Evolutionary conservation across 2,329 filamentous ascomycete genomes (phyloP), one percentile per base, ranked within the genome.

Genomic region (Xylaria arbuscula): DNA sequence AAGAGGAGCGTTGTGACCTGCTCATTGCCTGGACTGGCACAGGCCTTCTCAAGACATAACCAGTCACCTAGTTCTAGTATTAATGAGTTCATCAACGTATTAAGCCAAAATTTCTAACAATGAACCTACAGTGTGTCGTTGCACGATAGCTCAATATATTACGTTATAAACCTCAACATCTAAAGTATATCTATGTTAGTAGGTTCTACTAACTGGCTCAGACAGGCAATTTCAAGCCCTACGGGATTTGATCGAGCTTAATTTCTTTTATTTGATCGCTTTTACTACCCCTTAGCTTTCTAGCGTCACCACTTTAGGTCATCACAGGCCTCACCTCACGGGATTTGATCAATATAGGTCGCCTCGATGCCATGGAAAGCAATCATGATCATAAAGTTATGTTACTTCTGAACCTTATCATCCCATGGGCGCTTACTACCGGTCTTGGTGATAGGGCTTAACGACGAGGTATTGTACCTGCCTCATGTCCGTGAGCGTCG

Each of bases 1-100:
- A 75, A 72, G 70, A 72, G 36, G 58, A 72, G 38, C 68, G 69
- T 55, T 62, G 66, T 24, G 70, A 59, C 24, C 64, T 73, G 15
- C 67, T 36, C 32, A 53, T 73, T 45, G 63, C 63, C 50, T 72
- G 67, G 71, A 68, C 72, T 34, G 53, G 65, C 19, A 60, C 53
- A 45, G 65, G 61, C 22, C 60, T 34, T 22, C 34, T 36, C 28
- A 69, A 24, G 63, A 62, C 24, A 68, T 70, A 51, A 67, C 58
- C n/a, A 47, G 22, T 61, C 60, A 54, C 28, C 53, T 48, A 9
- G 47, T 45, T 28, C 28, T 54, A 19, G 11, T 19, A 5, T 17
- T 6, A 22, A 53, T 54, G 28, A 5, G 28, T 22, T 42, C 10
- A 45, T 42, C 1, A 42, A 15, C 24, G 34, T 19, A n/a, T 24